Percentiles rank a stretch among this genome's conserved stretches.
Conservation (phyloP, 108 stramenopile species). For the Chaetoceros tenuissimus region DNA sequence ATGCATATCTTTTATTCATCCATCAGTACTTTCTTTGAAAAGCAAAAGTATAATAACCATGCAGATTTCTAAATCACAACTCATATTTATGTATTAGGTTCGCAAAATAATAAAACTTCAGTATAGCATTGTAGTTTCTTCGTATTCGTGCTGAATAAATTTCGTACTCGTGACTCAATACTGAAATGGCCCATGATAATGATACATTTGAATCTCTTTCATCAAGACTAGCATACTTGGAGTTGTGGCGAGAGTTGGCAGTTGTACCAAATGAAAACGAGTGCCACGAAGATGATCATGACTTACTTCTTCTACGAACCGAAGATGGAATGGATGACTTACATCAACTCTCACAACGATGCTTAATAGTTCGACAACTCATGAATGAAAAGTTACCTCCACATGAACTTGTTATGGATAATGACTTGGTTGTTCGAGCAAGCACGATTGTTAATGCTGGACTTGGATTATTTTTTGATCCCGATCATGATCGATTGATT, state of each 20-base stretch:
- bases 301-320: background rate
- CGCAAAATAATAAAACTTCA: no score
- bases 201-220: no score
- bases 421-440: slow-evolving; percentile 1
- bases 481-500: background rate
- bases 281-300: slow-evolving; percentile 18
- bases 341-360: slow-evolving; percentile 9
- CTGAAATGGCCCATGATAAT: no score
- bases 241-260: slow-evolving; percentile 28
- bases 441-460: slow-evolving; percentile 23
- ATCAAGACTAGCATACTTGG: slow-evolving; percentile 15
- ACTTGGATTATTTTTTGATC: slow-evolving; percentile 18
- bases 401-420: background rate
- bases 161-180: no score
- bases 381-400: slow-evolving; percentile 20
- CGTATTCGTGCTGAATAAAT: no score
- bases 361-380: slow-evolving; percentile 4
- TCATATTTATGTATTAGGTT: no score
- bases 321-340: slow-evolving; percentile 10
- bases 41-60: no score
- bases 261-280: slow-evolving; percentile 15
- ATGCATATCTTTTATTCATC: no score
- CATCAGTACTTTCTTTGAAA: no score
- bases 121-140: no score
- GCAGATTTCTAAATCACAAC: no score